A percentile compares a stretch with the other conserved stretches of the same genome.
These are phyloP conservation scores for Globisporangium cylindrosporum DNA, from an alignment of 352 stramenopile species.

Conservation along the genomic window DNA sequence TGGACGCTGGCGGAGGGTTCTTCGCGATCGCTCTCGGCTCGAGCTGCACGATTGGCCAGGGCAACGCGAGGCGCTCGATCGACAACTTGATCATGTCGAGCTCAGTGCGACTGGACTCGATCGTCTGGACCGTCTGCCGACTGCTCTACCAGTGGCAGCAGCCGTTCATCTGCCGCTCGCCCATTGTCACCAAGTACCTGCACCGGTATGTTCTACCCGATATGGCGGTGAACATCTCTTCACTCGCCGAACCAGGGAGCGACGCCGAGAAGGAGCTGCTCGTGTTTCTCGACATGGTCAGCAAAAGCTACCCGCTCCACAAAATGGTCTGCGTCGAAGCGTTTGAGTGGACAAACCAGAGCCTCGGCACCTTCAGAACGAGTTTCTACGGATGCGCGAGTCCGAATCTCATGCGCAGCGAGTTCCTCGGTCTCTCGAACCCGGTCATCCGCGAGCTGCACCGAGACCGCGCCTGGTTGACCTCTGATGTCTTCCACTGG, in stretches of 20 bases:
- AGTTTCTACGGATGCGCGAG: conserved; percentile 26
- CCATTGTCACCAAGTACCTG: conserved; percentile 24
- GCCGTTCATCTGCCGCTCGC: conserved; percentile 24
- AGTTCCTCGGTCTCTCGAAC: conserved; percentile 22
- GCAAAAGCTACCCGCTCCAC: conserved; percentile 19
- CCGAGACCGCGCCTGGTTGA: conserved; percentile 22
- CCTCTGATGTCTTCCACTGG: conserved; percentile 21
- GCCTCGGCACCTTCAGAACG: conserved; percentile 10
- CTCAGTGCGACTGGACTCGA: conserved; percentile 22
- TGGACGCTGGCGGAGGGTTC: conserved; percentile 19
- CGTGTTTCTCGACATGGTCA: conserved; percentile 24
- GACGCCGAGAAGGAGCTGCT: conserved; percentile 23
- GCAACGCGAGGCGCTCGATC: neutral
- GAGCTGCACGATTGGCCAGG: conserved; percentile 22
- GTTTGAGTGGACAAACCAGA: conserved; percentile 20
- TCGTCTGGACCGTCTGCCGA: conserved; percentile 26
- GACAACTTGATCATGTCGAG: conserved; percentile 21
- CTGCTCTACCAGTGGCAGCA: conserved; percentile 23
- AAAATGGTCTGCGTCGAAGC: conserved; percentile 24
- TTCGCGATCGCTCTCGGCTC: conserved; percentile 20
- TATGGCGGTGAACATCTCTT: conserved; percentile 8
- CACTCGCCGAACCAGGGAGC: conserved; percentile 9
- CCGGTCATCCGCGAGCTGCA: conserved; percentile 16
- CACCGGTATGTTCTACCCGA: conserved; percentile 16
- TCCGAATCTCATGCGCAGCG: conserved; percentile 19